Base-by-base conservation (phyloP, 75 land plant genomes). In the Selaginella tamariscina region DNA sequence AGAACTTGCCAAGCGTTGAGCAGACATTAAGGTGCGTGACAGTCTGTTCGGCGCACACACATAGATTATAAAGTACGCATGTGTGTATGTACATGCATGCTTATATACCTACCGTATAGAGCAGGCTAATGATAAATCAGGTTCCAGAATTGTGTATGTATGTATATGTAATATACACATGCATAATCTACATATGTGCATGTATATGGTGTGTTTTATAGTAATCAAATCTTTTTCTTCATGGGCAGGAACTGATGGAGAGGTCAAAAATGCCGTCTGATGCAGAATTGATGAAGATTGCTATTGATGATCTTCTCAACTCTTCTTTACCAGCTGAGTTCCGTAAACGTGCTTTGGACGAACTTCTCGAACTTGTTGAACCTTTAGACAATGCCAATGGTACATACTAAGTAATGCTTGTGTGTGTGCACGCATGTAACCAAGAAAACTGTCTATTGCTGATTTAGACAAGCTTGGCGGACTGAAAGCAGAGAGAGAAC, bases 381-480 rank as follows among this genome's bases (percentile, higher is more conserved):
- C 84, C 88, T 9, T 89, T 89, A 32, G 90, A 86, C 73, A 89
- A 93, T 72, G 87, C 98, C 29, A 86, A 84, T 75, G 98, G 98
- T 93, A n/a, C n/a, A n/a, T n/a, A 70, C 23, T 32, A 9, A 29
- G 2, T 1, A 5, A 5, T 39, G 49, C 15, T 39, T 39, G n/a
- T n/a, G n/a, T n/a, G n/a, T n/a, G n/a, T n/a, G n/a, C 15, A 5
- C 49, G 11, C 15, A 15, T 39, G 5, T 39, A 5, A n/a, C n/a
- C n/a, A n/a, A n/a, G n/a, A n/a, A n/a, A n/a, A n/a, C n/a, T n/a
- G n/a, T 39, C 15, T 32, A 39, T 44, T n/a, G 57, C 83, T 88
- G 98, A 93, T 80, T 69, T 93, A 68, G 65, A 86, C 75, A 93
- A 93, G 80, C 85, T 89, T 56, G 95, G 98, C 9, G 98, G 89